A percentile compares a stretch with the other conserved stretches of the same genome.
These are phyloP conservation scores for Heterobasidion parviporum DNA, from an alignment of 1,284 basidiomycete species.

Conservation along the genomic window DNA sequence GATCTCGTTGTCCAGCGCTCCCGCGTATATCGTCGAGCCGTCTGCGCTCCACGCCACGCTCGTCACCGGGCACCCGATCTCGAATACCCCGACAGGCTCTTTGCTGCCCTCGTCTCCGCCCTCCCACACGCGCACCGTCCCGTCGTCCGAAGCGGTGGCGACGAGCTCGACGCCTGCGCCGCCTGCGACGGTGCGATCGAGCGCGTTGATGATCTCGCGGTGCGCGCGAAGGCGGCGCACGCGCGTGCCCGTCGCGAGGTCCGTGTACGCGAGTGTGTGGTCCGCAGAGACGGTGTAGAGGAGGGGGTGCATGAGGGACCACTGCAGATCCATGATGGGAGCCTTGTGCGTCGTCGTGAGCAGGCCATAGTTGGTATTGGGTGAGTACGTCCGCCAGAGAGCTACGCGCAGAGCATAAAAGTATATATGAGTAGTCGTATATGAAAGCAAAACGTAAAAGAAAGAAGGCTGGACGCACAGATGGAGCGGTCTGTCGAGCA, in stretches of 20 bases:
- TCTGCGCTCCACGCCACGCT: slow-evolving; percentile 88
- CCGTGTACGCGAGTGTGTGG: slow-evolving; percentile 66
- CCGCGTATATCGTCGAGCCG: slow-evolving; percentile 80
- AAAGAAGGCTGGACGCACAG: slow-evolving; percentile 39
- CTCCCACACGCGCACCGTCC: slow-evolving; percentile 84
- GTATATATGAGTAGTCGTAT: neutral
- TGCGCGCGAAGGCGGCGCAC: slow-evolving; percentile 74
- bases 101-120: slow-evolving; percentile 71
- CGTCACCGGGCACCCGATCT: slow-evolving; percentile 85
- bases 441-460: neutral
- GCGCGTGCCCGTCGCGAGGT: slow-evolving; percentile 73
- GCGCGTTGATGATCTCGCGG: slow-evolving; percentile 78
- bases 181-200: slow-evolving; percentile 77
- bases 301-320: slow-evolving; percentile 63
- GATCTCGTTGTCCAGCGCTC: slow-evolving; percentile 88
- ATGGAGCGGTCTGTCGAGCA: slow-evolving; percentile 75
- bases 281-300: slow-evolving; percentile 83
- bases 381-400: slow-evolving; percentile 73
- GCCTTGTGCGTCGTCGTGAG: slow-evolving; percentile 70
- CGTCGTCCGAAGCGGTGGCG: slow-evolving; percentile 83
- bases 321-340: slow-evolving; percentile 73
- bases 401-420: slow-evolving; percentile 31
- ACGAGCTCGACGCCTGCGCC: slow-evolving; percentile 79
- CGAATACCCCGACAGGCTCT: slow-evolving; percentile 69
- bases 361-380: slow-evolving; percentile 77